These are phyloP conservation scores for Xylaria polymorpha DNA, from an alignment of 2,329 filamentous ascomycete species.

Conservation along the genomic window DNA sequence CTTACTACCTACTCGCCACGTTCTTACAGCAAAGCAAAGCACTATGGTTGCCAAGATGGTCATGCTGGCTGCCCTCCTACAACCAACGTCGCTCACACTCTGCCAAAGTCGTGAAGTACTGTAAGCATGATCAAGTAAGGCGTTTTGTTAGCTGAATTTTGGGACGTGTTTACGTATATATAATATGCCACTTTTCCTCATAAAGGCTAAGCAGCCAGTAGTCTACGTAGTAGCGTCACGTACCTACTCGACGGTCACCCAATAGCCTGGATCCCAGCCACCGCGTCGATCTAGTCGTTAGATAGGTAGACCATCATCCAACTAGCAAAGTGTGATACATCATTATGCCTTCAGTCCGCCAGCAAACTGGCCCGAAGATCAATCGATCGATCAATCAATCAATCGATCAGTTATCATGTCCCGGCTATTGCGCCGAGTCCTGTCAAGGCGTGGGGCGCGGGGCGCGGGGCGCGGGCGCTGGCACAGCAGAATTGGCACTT, in stretches of 20 bases:
- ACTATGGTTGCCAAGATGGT: background rate
- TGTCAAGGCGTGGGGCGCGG: background rate
- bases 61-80: too few species aligned
- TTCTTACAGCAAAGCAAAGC: background rate
- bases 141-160: background rate
- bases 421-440: slow-evolving; percentile 2
- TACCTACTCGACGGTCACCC: background rate
- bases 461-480: background rate
- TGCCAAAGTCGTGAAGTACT: background rate
- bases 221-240: background rate
- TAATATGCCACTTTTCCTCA: background rate
- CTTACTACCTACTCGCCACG: background rate
- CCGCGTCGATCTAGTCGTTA: slow-evolving; percentile 7
- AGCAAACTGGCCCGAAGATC: slow-evolving; percentile 4
- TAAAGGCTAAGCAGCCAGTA: background rate
- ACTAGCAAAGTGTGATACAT: background rate
- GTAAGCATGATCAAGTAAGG: background rate
- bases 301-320: background rate
- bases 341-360: background rate
- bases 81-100: background rate
- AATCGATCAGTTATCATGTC: background rate
- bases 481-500: slow-evolving; percentile 12
- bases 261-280: slow-evolving; percentile 8
- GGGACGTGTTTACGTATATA: background rate
- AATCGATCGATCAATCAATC: background rate